These are phyloP conservation scores for Penicillium sp. DNA, from an alignment of 2,329 filamentous ascomycete genomes.

Conservation along the genomic window DNA sequence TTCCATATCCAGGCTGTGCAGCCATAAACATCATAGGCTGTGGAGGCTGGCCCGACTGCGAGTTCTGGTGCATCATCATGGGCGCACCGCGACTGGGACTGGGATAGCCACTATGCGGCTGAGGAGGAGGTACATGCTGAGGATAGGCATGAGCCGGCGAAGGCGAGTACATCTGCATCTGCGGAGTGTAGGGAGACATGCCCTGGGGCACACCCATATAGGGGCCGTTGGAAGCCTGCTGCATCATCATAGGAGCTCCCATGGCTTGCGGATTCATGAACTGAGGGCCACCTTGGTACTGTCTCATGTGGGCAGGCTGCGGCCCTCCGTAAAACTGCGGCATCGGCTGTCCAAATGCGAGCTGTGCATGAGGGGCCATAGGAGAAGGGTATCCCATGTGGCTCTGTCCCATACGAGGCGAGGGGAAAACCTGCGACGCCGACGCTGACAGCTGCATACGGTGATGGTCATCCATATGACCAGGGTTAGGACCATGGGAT, in stretches of 20 bases:
- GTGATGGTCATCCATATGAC: conserved; percentile 73
- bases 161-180: conserved; percentile 79
- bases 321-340: conserved; percentile 64
- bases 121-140: conserved; percentile 47
- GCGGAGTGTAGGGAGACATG: conserved; percentile 62
- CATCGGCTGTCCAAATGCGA: conserved; percentile 67
- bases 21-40: conserved; percentile 69
- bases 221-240: conserved; percentile 60
- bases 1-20: conserved; percentile 63
- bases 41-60: conserved; percentile 75
- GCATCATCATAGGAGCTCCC: conserved; percentile 78
- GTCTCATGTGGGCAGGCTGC: conserved; percentile 66
- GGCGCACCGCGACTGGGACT: conserved; percentile 80
- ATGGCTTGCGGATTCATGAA: conserved; percentile 70
- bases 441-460: conserved; percentile 81
- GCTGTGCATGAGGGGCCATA: conserved; percentile 64
- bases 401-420: conserved; percentile 66
- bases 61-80: conserved; percentile 93
- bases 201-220: conserved; percentile 70
- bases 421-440: conserved; percentile 77
- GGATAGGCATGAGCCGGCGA: conserved; percentile 65
- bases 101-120: conserved; percentile 69
- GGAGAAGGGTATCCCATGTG: conserved; percentile 64
- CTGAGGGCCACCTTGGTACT: conserved; percentile 65
- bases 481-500: conserved; percentile 62